Conservation (phyloP, 1,284 basidiomycete species). For the Ceratobasidium sp. region DNA sequence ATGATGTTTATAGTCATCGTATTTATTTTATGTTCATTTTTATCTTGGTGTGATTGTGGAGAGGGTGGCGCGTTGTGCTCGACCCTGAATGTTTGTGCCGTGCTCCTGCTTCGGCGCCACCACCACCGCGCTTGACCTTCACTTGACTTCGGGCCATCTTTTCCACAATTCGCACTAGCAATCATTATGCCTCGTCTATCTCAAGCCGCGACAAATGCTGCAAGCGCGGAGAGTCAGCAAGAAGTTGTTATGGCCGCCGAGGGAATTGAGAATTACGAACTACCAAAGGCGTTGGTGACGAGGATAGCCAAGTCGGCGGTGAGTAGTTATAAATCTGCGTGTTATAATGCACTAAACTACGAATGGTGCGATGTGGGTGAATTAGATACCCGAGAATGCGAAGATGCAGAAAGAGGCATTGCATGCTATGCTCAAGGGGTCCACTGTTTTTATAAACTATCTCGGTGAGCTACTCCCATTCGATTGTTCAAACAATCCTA, state of each 20-base stretch:
- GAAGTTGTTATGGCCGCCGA: slow-evolving; percentile 72
- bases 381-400: slow-evolving; percentile 83
- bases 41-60: no score
- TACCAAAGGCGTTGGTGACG: slow-evolving; percentile 84
- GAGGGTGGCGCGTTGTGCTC: background rate
- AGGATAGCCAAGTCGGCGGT: slow-evolving; percentile 81
- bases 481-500: slow-evolving; percentile 28
- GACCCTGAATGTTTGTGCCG: slow-evolving; percentile 14
- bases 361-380: background rate
- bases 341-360: slow-evolving; percentile 23
- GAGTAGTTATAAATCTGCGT: slow-evolving; percentile 59
- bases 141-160: background rate
- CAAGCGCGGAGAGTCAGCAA: slow-evolving; percentile 75
- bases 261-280: slow-evolving; percentile 87
- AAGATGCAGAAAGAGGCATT: slow-evolving; percentile 91
- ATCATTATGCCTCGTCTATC: slow-evolving; percentile 33
- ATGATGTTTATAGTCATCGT: slow-evolving; percentile 3
- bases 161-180: background rate
- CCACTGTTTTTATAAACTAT: slow-evolving; percentile 93
- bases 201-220: slow-evolving; percentile 36
- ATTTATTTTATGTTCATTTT: background rate
- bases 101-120: background rate
- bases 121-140: background rate
- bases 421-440: slow-evolving; percentile 83
- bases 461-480: slow-evolving; percentile 68